These are phyloP conservation scores for Endogone sp. DNA, from an alignment of 192 early-diverging fungal genomes.

Conservation along the genomic window DNA sequence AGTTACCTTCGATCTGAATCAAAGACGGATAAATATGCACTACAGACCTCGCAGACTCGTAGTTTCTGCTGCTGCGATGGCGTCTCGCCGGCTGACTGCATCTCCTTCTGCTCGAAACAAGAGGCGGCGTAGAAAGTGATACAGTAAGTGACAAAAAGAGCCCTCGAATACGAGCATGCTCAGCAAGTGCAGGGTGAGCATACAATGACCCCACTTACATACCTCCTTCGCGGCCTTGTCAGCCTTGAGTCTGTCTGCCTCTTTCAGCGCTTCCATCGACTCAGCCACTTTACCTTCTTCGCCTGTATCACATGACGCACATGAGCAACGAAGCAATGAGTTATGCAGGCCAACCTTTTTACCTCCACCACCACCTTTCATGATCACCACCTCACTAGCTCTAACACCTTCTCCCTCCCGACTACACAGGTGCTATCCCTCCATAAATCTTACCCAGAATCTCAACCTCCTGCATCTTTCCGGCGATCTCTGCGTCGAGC, in stretches of 20 bases:
- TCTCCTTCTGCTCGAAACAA: constrained; percentile 26
- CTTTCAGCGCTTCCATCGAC: constrained; percentile 34
- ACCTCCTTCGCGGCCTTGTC: constrained; percentile 44
- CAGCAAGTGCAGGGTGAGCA: neutral
- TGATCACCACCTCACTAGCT: no score
- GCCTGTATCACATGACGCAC: constrained; percentile 25
- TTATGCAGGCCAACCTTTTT: no score
- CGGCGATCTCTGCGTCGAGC: constrained; percentile 22
- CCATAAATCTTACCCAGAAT: constrained; percentile 38
- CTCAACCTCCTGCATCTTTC: constrained; percentile 37
- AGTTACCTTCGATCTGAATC: constrained; percentile 43
- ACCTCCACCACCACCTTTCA: no score
- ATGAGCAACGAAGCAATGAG: no score
- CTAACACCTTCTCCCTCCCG: no score
- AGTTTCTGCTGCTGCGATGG: constrained; percentile 51
- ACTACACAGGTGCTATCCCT: no score
- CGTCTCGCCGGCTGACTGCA: constrained; percentile 36
- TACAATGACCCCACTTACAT: neutral
- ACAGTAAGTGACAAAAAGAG: no score
- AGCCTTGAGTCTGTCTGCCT: constrained; percentile 37
- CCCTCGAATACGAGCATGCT: no score
- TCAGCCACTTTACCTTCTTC: constrained; percentile 47
- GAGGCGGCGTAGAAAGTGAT: neutral
- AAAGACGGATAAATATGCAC: constrained; percentile 46
- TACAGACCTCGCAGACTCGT: constrained; percentile 53